phyloP scores from a whole-genome alignment of 164 flowering plant species.

The grape (Vitis vinifera) region ASM3070453v1 NC_081810.1:5164001-5164500 shows the following conservation, averaged over 20 bases:
- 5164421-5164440: too few relatives aligned
- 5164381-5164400: too few relatives aligned
- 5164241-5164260: background rate
- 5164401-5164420: too few relatives aligned
- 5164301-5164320: background rate
- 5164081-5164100: constrained; percentile 60
- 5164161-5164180: constrained; percentile 44
- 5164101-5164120: constrained; percentile 41
- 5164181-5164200: constrained; percentile 14
- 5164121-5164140: constrained; percentile 38
- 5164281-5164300: background rate
- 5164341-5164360: background rate
- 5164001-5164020: constrained; percentile 87
- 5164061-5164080: constrained; percentile 53
- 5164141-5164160: constrained; percentile 55
- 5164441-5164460: too few relatives aligned
- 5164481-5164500: too few relatives aligned
- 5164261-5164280: background rate
- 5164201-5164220: too few relatives aligned
- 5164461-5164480: too few relatives aligned
- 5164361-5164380: background rate
- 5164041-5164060: constrained; percentile 74
- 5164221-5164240: background rate
- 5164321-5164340: background rate
- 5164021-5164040: constrained; percentile 91